Conservation (phyloP, 305 asterid species). For the Rubia tinctorum region DNA sequence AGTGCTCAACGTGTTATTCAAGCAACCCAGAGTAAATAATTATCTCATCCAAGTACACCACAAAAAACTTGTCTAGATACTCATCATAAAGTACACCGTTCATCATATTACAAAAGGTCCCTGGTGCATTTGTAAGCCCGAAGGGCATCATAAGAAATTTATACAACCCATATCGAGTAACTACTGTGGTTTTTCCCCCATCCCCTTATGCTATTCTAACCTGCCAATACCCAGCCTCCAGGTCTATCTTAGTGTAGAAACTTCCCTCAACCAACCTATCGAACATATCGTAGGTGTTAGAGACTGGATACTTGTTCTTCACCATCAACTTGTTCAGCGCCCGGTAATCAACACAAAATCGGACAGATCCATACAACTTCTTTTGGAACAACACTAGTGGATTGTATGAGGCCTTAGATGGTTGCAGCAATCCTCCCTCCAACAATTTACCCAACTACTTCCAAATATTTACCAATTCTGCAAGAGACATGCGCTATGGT, state of each 20-base stretch:
- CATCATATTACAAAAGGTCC: not conserved
- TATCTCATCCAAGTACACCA: not conserved
- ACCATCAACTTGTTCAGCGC: not conserved
- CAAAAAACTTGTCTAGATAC: not conserved
- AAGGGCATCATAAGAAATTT: not conserved
- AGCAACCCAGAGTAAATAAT: not conserved
- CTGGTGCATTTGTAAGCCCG: not conserved
- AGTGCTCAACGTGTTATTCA: too few species aligned
- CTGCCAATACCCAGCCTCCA: not conserved
- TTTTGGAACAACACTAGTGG: not conserved
- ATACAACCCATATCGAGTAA: not conserved
- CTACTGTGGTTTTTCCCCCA: not conserved
- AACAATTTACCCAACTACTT: not conserved
- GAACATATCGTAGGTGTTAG: not conserved
- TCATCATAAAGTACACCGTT: not conserved
- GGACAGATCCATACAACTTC: not conserved
- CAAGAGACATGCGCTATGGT: not conserved
- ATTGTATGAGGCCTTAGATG: not conserved
- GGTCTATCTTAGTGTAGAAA: not conserved
- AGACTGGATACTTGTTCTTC: not conserved
- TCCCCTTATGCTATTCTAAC: not conserved
- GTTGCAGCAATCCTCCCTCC: not conserved
- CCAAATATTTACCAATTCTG: not conserved
- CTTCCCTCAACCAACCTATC: not conserved
- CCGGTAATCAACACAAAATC: not conserved